Conservation (phyloP, 352 stramenopile genomes). For the Phytopythium vexans region DNA sequence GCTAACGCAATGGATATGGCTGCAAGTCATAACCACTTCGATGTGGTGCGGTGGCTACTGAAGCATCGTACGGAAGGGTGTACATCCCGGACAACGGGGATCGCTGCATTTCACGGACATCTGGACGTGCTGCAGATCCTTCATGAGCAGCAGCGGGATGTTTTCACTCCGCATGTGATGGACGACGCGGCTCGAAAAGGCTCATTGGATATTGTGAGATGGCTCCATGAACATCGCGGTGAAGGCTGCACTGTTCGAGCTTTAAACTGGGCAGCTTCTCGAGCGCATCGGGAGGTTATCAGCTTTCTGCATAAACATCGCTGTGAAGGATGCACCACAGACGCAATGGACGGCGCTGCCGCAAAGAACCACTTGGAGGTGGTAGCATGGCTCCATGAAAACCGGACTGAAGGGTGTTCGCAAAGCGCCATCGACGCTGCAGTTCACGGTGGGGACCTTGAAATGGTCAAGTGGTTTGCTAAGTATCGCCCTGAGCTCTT, state of each 20-base stretch:
- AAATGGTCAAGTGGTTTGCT: conserved; percentile 24
- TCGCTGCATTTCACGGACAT: conserved; percentile 12
- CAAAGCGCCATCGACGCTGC: conserved; percentile 22
- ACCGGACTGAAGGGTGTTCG: conserved; percentile 2
- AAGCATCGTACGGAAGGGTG: not conserved
- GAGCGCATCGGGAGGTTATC: not conserved
- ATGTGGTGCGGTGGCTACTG: conserved; percentile 26
- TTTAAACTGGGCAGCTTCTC: not conserved
- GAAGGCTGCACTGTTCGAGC: not conserved
- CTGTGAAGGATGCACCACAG: conserved; percentile 21
- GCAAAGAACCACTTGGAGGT: not conserved
- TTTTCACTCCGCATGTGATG: conserved; percentile 17
- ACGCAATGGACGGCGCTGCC: conserved; percentile 29
- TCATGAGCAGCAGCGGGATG: conserved; percentile 19
- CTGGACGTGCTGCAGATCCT: conserved; percentile 21
- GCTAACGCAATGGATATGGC: conserved; percentile 28
- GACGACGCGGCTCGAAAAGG: conserved; percentile 16
- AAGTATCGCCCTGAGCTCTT: conserved; percentile 18
- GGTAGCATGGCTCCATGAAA: not conserved
- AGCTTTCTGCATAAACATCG: conserved; percentile 8
- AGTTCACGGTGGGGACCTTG: conserved; percentile 17
- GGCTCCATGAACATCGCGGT: not conserved
- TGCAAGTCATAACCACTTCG: conserved; percentile 21
- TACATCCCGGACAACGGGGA: conserved; percentile 7
- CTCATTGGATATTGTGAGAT: conserved; percentile 7